Evolutionary conservation across 495 filamentous ascomycete species (phyloP).

Genomic region (Xylaria acuta): DNA sequence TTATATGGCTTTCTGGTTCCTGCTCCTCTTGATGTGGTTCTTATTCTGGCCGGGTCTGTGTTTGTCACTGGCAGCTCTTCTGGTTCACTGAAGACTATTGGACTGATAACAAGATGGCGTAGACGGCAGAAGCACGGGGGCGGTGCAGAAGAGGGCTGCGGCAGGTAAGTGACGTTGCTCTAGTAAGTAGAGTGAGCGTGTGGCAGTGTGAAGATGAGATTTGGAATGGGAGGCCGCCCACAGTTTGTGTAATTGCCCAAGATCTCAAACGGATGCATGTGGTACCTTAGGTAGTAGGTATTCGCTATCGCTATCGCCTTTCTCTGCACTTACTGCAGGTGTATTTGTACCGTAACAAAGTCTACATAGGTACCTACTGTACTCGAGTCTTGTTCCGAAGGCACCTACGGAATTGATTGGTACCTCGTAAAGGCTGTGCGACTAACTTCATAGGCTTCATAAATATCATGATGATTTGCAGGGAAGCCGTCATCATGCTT

Average conservation of each 20-base stretch:
- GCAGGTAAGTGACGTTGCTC: background rate
- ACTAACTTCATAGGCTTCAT: background rate
- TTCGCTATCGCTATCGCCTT: background rate
- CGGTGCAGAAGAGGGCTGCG: background rate
- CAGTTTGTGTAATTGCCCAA: slow-evolving; percentile 17
- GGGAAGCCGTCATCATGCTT: slow-evolving; percentile 1
- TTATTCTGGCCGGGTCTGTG: too few relatives aligned
- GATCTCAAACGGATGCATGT: background rate
- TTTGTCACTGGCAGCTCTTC: background rate
- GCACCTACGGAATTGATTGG: background rate
- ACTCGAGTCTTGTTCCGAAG: background rate
- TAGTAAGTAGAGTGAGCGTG: background rate
- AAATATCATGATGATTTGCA: background rate
- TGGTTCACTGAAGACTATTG: background rate
- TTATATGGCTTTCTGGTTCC: background rate
- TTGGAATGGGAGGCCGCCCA: slow-evolving; percentile 23
- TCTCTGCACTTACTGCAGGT: background rate
- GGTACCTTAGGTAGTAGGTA: background rate
- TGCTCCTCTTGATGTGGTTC: too few relatives aligned
- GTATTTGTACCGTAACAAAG: background rate
- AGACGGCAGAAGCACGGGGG: background rate
- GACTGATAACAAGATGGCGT: background rate
- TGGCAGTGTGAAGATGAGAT: slow-evolving; percentile 3
- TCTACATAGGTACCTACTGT: background rate
- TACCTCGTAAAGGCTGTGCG: background rate